Evolutionary conservation across 1,284 basidiomycete genomes (phyloP).

Genomic region (Ganoderma lingzhi): DNA sequence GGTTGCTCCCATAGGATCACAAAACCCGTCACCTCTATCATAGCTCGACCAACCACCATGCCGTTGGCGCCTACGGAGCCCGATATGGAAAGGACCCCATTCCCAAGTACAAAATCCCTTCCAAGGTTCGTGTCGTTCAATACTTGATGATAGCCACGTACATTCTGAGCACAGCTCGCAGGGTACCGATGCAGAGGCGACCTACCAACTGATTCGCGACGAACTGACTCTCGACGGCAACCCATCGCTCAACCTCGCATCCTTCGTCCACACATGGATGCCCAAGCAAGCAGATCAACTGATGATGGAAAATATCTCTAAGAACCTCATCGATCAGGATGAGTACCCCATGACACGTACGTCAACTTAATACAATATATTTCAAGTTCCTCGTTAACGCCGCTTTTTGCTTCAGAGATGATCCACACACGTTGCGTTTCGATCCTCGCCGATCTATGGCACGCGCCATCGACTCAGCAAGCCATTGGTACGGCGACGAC

Average conservation of each 20-base stretch:
- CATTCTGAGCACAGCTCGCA: conserved; percentile 31
- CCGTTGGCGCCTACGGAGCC: conserved; percentile 62
- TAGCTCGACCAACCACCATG: conserved; percentile 44
- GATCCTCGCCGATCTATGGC: conserved; percentile 93
- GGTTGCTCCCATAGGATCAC: conserved; percentile 45
- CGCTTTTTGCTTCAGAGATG: conserved; percentile 52
- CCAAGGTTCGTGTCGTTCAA: conserved; percentile 47
- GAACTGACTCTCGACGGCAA: conserved; percentile 86
- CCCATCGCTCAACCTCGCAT: conserved; percentile 85
- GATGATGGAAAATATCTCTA: conserved; percentile 86
- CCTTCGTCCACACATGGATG: conserved; percentile 70
- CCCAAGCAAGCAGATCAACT: conserved; percentile 74
- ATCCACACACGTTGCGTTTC: conserved; percentile 86
- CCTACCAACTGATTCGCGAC: conserved; percentile 87
- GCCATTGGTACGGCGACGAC: conserved; percentile 94
- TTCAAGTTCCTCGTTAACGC: background rate
- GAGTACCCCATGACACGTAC: conserved; percentile 89
- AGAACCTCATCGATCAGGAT: conserved; percentile 92
- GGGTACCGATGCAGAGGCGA: conserved; percentile 63
- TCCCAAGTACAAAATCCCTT: conserved; percentile 74
- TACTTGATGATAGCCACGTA: background rate
- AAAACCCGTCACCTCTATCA: conserved; percentile 44
- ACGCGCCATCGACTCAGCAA: conserved; percentile 77
- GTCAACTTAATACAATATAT: conserved; percentile 31
- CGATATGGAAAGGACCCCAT: conserved; percentile 71